phyloP scores from a whole-genome alignment of 208 protist species.

The Trypanosoma cruzi region DNA sequence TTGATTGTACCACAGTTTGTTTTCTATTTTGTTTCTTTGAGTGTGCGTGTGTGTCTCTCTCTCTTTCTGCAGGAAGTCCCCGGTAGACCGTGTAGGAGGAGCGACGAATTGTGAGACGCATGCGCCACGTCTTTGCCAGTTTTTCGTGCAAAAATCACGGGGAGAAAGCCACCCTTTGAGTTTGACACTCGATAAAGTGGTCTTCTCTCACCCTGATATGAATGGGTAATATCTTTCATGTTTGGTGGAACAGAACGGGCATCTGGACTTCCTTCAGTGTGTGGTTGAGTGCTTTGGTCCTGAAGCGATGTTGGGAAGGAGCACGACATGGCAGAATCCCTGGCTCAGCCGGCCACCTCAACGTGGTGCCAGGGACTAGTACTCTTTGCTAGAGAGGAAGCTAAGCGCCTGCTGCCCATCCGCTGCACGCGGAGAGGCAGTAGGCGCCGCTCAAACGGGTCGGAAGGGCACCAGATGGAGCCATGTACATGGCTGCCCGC shows the following conservation, averaged over 20 bases:
- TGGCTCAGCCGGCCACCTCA: too few species aligned
- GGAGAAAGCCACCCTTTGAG: neutral
- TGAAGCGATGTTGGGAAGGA: constrained; percentile 29
- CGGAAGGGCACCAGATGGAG: too few species aligned
- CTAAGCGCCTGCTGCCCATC: too few species aligned
- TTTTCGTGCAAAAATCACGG: constrained; percentile 1
- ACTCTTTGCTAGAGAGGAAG: too few species aligned
- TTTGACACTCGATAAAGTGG: constrained; percentile 33
- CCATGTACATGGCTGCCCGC: too few species aligned
- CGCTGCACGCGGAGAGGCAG: too few species aligned
- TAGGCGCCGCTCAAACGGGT: too few species aligned
- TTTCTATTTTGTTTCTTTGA: too few species aligned
- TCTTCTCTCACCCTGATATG: constrained; percentile 33
- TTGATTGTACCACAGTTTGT: neutral
- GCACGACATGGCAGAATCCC: too few species aligned
- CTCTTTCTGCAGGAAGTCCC: neutral
- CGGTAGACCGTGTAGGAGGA: neutral
- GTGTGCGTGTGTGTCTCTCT: neutral
- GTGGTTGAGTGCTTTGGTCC: constrained; percentile 31
- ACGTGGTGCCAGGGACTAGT: too few species aligned
- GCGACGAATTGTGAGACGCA: neutral
- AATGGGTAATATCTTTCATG: constrained; percentile 43
- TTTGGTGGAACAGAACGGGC: constrained; percentile 32
- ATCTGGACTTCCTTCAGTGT: constrained; percentile 31
- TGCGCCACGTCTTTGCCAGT: constrained; percentile 1